Evolutionary conservation across 495 filamentous ascomycete genomes (phyloP).

Genomic region (Immersiella caudata): DNA sequence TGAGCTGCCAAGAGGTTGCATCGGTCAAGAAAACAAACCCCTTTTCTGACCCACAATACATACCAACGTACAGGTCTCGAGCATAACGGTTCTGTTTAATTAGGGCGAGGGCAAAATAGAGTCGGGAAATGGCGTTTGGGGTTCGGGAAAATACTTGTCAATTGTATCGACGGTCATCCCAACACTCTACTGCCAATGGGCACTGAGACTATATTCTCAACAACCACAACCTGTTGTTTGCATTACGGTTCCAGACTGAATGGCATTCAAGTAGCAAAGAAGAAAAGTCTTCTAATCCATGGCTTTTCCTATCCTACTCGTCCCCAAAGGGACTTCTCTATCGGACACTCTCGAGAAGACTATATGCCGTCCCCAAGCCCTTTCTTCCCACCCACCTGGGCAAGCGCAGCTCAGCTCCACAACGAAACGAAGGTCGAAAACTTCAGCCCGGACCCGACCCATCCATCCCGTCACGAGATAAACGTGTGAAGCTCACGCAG

Average conservation of each 20-base stretch:
- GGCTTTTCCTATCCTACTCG: not conserved
- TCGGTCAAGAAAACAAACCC: not conserved
- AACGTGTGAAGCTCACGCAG: not conserved
- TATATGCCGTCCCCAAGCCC: not conserved
- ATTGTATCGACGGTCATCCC: too few species aligned
- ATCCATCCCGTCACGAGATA: not conserved
- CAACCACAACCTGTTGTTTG: too few species aligned
- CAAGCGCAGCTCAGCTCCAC: not conserved
- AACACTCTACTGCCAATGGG: too few species aligned
- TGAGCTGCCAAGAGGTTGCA: conserved; percentile 12
- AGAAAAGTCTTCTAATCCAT: not conserved
- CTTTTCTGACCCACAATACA: not conserved
- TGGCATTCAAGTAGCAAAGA: not conserved
- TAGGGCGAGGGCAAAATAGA: not conserved
- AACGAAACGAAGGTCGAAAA: not conserved
- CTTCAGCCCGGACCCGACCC: not conserved
- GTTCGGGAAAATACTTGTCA: not conserved
- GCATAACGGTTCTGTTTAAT: not conserved
- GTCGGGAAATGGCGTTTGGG: not conserved
- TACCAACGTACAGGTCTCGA: not conserved
- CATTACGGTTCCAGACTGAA: not conserved
- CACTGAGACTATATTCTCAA: too few species aligned
- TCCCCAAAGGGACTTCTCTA: not conserved
- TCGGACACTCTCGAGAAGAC: not conserved
- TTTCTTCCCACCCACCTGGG: not conserved